Evolutionary conservation across 805 yeast genomes (phyloP).

Genomic region (Starmerella asiatica): DNA sequence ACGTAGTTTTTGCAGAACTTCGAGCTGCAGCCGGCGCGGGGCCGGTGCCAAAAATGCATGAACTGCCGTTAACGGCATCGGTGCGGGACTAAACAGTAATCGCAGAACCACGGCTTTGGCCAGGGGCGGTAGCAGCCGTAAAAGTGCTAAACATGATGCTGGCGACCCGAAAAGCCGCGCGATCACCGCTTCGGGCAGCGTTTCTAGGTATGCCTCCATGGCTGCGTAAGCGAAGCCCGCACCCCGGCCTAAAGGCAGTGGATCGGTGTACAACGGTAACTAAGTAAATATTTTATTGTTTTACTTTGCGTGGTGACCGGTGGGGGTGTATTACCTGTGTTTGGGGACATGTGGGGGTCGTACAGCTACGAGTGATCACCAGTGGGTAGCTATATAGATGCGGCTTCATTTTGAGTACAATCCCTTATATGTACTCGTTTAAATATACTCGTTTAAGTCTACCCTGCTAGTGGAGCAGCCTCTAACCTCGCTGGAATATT

Average conservation of each 20-base stretch:
- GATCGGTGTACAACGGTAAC: too few relatives aligned
- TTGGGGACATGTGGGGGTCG: too few relatives aligned
- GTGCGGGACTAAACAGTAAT: conserved; percentile 67
- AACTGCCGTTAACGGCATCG: conserved; percentile 51
- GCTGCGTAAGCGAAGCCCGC: too few relatives aligned
- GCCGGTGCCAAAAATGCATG: conserved; percentile 61
- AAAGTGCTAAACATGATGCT: conserved; percentile 90
- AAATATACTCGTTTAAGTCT: too few relatives aligned
- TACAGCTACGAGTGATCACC: too few relatives aligned
- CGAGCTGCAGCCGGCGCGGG: conserved; percentile 44
- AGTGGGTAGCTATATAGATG: too few relatives aligned
- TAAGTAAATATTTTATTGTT: not conserved
- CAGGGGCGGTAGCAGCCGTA: conserved; percentile 70
- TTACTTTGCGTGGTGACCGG: not conserved
- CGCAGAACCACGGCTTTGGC: conserved; percentile 84
- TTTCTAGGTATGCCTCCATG: conserved; percentile 68
- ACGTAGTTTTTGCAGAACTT: conserved; percentile 64
- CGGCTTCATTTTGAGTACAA: too few relatives aligned
- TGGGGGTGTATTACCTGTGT: too few relatives aligned
- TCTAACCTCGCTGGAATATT: too few relatives aligned
- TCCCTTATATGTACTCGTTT: too few relatives aligned
- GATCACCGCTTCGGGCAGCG: conserved; percentile 77
- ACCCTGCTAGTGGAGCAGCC: too few relatives aligned
- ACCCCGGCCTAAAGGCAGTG: too few relatives aligned
- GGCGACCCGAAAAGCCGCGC: conserved; percentile 72